These are phyloP conservation scores for Trichoderma brevicompactum DNA, from an alignment of 2,329 filamentous ascomycete genomes.

Conservation along the genomic window DNA sequence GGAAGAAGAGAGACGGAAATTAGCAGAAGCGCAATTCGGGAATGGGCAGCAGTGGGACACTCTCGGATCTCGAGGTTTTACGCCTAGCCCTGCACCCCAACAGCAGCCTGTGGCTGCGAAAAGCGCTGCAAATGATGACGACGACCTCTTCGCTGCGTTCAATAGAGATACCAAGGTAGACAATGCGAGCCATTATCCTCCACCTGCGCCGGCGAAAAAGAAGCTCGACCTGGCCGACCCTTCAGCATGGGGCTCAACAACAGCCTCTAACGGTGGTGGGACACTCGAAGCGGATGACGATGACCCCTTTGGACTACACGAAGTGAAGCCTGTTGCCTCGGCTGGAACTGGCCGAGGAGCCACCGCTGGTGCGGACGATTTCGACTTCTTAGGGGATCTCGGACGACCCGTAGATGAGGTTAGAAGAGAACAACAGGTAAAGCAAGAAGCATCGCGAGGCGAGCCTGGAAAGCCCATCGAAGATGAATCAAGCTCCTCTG, in stretches of 20 bases:
- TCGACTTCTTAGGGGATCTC: constrained; percentile 69
- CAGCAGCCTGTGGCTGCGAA: constrained; percentile 33
- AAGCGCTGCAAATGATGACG: constrained; percentile 50
- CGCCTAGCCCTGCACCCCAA: constrained; percentile 39
- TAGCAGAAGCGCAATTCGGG: constrained; percentile 78
- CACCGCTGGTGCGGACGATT: constrained; percentile 54
- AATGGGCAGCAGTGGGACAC: constrained; percentile 76
- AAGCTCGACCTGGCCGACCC: constrained; percentile 58
- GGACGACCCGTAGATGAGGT: constrained; percentile 68
- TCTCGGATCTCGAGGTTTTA: constrained; percentile 61
- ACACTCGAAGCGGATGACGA: constrained; percentile 70
- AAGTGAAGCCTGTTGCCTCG: constrained; percentile 54
- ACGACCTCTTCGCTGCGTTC: constrained; percentile 71
- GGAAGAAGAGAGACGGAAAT: constrained; percentile 72
- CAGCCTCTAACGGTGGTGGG: constrained; percentile 40
- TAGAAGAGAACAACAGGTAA: constrained; percentile 50
- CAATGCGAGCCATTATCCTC: constrained; percentile 67
- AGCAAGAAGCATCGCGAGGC: constrained; percentile 41
- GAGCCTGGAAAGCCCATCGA: constrained; percentile 63
- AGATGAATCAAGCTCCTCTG: constrained; percentile 52
- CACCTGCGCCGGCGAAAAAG: constrained; percentile 50
- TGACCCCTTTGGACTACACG: constrained; percentile 82
- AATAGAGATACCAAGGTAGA: constrained; percentile 69
- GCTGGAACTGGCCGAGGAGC: constrained; percentile 34
- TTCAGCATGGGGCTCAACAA: constrained; percentile 52